These are phyloP conservation scores for Chaetomium sp. DNA, from an alignment of 2,329 filamentous ascomycete genomes.

Conservation along the genomic window DNA sequence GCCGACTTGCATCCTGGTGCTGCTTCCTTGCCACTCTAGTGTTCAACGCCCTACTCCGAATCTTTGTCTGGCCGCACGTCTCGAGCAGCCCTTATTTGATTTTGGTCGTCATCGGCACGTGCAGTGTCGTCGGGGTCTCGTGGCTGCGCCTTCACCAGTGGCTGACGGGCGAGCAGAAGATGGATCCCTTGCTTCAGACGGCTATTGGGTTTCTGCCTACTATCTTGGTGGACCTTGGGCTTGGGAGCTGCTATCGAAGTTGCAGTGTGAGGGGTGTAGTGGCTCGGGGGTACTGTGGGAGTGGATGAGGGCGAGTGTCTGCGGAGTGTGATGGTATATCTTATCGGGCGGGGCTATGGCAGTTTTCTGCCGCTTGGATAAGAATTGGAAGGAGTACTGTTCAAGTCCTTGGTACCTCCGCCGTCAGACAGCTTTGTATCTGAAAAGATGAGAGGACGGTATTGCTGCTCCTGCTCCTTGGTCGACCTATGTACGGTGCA, in stretches of 20 bases:
- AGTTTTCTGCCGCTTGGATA: no score
- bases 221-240: neutral
- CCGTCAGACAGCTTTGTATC: no score
- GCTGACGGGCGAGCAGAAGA: neutral
- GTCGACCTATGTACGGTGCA: no score
- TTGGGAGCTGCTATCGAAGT: conserved; percentile 2
- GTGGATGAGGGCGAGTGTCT: neutral
- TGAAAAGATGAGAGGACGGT: no score
- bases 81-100: conserved; percentile 1
- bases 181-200: neutral
- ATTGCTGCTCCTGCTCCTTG: no score
- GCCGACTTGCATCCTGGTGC: conserved; percentile 1
- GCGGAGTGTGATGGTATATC: neutral
- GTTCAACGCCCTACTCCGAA: neutral
- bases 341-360: no score
- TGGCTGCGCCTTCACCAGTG: conserved; percentile 2
- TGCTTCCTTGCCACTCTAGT: neutral
- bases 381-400: no score
- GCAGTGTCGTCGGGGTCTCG: conserved; percentile 1
- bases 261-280: neutral
- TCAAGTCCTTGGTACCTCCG: no score
- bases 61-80: conserved; percentile 3
- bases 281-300: neutral
- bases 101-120: conserved; percentile 2
- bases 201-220: neutral